Evolutionary conservation across 768 basidiomycete species (phyloP).

Genomic region (Asterophora lycoperdoides): DNA sequence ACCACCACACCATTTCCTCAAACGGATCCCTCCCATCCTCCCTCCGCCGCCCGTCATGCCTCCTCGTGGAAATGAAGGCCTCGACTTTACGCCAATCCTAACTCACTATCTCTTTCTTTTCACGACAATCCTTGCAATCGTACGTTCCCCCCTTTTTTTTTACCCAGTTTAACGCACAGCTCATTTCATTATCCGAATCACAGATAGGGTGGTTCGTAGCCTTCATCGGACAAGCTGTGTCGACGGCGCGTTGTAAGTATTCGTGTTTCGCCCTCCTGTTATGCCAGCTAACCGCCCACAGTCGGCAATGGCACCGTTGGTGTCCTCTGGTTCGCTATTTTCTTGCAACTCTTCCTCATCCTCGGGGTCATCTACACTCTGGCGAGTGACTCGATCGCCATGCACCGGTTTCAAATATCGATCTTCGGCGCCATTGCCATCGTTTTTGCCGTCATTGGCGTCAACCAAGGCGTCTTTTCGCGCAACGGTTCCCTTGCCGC

Average conservation of each 20-base stretch:
- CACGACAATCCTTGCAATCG: conserved; percentile 77
- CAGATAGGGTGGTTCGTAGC: conserved; percentile 73
- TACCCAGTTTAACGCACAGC: conserved; percentile 9
- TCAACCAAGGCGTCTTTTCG: conserved; percentile 65
- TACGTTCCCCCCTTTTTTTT: conserved; percentile 35
- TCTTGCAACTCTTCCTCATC: conserved; percentile 70
- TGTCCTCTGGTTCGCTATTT: conserved; percentile 80
- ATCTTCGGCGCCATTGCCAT: conserved; percentile 83
- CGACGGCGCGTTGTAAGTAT: conserved; percentile 47
- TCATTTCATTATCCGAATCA: conserved; percentile 32
- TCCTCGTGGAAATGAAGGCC: conserved; percentile 57
- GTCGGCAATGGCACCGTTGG: conserved; percentile 49
- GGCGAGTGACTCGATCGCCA: conserved; percentile 86
- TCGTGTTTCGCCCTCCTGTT: not conserved
- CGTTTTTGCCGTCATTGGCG: conserved; percentile 79
- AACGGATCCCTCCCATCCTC: conserved; percentile 1
- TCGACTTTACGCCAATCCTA: conserved; percentile 84
- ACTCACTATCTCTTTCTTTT: conserved; percentile 91
- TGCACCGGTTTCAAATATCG: conserved; percentile 89
- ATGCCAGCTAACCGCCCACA: conserved; percentile 16
- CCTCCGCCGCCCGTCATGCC: conserved; percentile 32
- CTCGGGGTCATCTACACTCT: conserved; percentile 70
- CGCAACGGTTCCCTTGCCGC: conserved; percentile 57
- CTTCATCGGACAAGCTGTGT: conserved; percentile 71
- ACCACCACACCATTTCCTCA: not conserved